A percentile compares a stretch with the other conserved stretches of the same genome.
Evolutionary conservation across 169 alveolate species (phyloP).

Genomic region (Babesia ovata): DNA sequence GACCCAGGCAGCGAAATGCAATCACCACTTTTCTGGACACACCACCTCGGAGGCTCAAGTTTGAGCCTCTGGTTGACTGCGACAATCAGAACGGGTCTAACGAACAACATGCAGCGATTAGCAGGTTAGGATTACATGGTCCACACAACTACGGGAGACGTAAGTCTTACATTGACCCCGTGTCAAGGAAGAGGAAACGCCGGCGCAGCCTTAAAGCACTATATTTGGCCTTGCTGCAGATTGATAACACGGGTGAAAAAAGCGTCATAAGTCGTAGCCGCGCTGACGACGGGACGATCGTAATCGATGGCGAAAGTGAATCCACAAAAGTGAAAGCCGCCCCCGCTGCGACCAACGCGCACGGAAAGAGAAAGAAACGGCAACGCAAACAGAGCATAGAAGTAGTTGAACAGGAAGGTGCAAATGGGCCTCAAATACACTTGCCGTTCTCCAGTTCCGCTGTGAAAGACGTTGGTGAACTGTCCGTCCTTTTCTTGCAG

Average conservation of each 20-base stretch:
- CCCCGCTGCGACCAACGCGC: background rate
- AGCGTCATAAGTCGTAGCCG: background rate
- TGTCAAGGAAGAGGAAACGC: background rate
- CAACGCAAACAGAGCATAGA: background rate
- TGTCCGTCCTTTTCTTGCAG: background rate
- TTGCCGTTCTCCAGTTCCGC: background rate
- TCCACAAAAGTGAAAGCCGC: background rate
- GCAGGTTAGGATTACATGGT: background rate
- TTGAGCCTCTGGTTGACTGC: slow-evolving; percentile 31
- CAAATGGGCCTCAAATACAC: background rate
- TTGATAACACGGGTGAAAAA: too few relatives aligned
- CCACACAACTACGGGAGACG: background rate
- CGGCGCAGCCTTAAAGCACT: background rate
- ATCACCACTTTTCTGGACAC: slow-evolving; percentile 58
- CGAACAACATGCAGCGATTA: background rate
- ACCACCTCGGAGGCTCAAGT: slow-evolving; percentile 37
- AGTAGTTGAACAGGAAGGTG: too few relatives aligned
- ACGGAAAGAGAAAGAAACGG: background rate
- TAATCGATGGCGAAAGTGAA: background rate
- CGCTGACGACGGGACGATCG: background rate
- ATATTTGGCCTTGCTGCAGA: background rate
- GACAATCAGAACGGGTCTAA: background rate
- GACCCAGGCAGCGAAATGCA: slow-evolving; percentile 64
- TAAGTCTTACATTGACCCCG: background rate
- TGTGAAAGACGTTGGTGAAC: background rate